Evolutionary conservation across 768 basidiomycete species (phyloP).

Genomic region (Boletellus ananas): DNA sequence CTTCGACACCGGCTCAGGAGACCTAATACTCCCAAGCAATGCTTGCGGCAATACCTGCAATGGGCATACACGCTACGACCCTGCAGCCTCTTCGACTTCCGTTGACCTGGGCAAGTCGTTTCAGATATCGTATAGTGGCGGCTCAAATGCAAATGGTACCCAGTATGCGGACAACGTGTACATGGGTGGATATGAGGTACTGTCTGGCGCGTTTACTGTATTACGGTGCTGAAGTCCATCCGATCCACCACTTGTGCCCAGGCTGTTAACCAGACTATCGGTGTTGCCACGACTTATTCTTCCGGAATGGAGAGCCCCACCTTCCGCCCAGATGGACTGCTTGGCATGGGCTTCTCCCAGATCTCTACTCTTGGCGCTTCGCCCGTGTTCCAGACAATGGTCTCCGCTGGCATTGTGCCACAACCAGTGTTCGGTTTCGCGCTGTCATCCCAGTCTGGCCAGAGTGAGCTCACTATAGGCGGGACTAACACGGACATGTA

Average conservation of each 20-base stretch:
- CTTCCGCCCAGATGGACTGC: constrained; percentile 39
- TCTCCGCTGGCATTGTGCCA: constrained; percentile 32
- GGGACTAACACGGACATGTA: constrained; percentile 47
- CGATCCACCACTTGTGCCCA: constrained; percentile 4
- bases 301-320: constrained; percentile 20
- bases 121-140: constrained; percentile 36
- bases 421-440: constrained; percentile 47
- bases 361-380: constrained; percentile 34
- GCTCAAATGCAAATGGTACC: constrained; percentile 36
- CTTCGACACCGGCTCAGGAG: constrained; percentile 52
- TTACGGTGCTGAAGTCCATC: constrained; percentile 2
- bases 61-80: constrained; percentile 31
- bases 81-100: constrained; percentile 31
- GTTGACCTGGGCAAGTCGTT: constrained; percentile 25
- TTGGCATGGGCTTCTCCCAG: constrained; percentile 40
- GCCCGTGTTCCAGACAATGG: constrained; percentile 45
- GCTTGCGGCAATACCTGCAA: constrained; percentile 29
- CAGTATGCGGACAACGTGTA: constrained; percentile 43
- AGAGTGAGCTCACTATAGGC: constrained; percentile 55
- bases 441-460: constrained; percentile 35
- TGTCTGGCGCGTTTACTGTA: constrained; percentile 13
- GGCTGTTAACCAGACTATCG: constrained; percentile 41
- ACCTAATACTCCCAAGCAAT: constrained; percentile 40
- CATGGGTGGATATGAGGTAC: constrained; percentile 35
- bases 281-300: constrained; percentile 41